These are phyloP conservation scores for Diaporthe sp. DNA, from an alignment of 2,329 filamentous ascomycete species.

Conservation along the genomic window DNA sequence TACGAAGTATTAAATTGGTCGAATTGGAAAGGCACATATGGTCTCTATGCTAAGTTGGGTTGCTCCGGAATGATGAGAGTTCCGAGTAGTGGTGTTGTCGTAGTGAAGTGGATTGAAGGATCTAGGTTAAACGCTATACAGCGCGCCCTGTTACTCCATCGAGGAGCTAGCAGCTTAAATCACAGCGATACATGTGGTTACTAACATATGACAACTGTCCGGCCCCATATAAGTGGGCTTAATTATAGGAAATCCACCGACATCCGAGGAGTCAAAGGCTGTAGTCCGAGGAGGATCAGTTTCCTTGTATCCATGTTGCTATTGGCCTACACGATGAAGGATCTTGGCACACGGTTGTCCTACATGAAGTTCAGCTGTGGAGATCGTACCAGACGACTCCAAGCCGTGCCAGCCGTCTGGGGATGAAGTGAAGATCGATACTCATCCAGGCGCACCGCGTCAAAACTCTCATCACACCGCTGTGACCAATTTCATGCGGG, in stretches of 20 bases:
- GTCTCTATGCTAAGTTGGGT: background rate
- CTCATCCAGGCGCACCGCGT: background rate
- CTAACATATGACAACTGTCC: background rate
- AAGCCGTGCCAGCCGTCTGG: background rate
- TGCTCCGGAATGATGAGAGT: background rate
- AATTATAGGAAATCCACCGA: background rate
- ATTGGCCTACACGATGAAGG: background rate
- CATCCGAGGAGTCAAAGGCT: background rate
- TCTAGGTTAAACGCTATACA: background rate
- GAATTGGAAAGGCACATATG: background rate
- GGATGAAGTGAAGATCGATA: background rate
- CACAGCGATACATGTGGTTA: too few species aligned
- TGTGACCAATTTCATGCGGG: background rate
- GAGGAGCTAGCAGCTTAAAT: too few species aligned
- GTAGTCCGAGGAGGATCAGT: slow-evolving; percentile 5
- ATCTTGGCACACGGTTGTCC: background rate
- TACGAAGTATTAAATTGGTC: too few species aligned
- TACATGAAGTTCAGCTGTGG: background rate
- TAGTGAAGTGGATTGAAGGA: background rate
- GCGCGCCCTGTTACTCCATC: background rate
- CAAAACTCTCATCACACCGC: background rate
- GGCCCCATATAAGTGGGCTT: background rate
- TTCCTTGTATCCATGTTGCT: background rate
- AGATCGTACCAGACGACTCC: background rate
- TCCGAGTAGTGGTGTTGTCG: background rate